A percentile compares a stretch with the other conserved stretches of the same genome.
Conservation (phyloP, 345 rosid species). For the Citrus glauca region DNA sequence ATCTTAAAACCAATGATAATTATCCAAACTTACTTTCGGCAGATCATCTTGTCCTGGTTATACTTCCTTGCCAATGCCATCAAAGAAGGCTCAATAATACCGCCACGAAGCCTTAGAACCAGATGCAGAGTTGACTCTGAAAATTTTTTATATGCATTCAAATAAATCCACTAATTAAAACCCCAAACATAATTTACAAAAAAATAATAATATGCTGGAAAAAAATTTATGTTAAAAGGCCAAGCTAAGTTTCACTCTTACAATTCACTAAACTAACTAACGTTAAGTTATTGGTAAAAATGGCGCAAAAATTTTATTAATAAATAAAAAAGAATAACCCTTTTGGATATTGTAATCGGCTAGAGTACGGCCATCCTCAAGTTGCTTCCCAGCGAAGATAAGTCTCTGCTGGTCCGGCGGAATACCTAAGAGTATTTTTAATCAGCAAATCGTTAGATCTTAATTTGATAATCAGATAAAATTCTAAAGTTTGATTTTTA, state of each 20-base stretch:
- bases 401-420: slow-evolving; percentile 58
- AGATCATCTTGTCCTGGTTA: slow-evolving; percentile 72
- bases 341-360: slow-evolving; percentile 53
- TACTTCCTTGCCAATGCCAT: slow-evolving; percentile 73
- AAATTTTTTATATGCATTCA: slow-evolving; percentile 2
- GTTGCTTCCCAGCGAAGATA: slow-evolving; percentile 55
- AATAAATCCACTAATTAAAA: not conserved
- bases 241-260: not conserved
- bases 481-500: not conserved
- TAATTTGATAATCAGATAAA: not conserved
- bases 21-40: slow-evolving; percentile 57
- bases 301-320: too few species aligned
- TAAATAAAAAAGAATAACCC: slow-evolving; percentile 16
- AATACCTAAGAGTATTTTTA: slow-evolving; percentile 24
- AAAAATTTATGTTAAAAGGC: not conserved
- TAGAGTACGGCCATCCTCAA: slow-evolving; percentile 55
- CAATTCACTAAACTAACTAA: not conserved
- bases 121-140: slow-evolving; percentile 69
- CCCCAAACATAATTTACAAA: not conserved
- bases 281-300: not conserved
- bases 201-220: not conserved
- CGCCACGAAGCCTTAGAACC: slow-evolving; percentile 77
- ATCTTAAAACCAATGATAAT: not conserved
- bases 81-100: slow-evolving; percentile 69
- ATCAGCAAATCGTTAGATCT: slow-evolving; percentile 1